Percentiles rank a stretch among this genome's conserved stretches.
Evolutionary conservation across 148 eudicot species (phyloP).

Genomic region (Rhododendron kiyosumense): DNA sequence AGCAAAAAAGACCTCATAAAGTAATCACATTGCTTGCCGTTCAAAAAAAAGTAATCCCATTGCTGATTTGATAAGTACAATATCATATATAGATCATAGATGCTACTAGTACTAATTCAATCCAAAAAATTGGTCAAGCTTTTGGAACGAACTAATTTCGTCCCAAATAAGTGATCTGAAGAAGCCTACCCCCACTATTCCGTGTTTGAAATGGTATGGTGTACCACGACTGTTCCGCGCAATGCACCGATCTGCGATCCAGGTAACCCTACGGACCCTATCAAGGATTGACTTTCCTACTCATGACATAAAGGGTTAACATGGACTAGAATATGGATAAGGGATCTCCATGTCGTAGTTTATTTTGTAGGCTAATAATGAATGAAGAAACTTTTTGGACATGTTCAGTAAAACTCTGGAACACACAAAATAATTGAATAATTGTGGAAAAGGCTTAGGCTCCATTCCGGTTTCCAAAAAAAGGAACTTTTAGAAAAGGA

Average conservation of each 20-base stretch:
- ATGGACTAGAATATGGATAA: neutral
- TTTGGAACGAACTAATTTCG: neutral
- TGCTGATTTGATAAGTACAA: neutral
- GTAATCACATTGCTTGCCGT: neutral
- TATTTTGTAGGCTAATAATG: neutral
- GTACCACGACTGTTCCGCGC: neutral
- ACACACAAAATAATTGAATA: neutral
- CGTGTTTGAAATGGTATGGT: neutral
- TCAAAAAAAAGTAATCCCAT: no score
- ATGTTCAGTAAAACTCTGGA: neutral
- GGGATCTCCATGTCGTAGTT: neutral
- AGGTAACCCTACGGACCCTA: neutral
- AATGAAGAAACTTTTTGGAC: neutral
- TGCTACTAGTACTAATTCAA: neutral
- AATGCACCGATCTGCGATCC: neutral
- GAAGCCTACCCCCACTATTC: neutral
- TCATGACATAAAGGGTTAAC: neutral
- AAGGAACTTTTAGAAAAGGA: no score
- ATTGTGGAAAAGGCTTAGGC: neutral
- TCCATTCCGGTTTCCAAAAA: no score
- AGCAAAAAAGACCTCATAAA: neutral
- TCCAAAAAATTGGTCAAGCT: neutral
- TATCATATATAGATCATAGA: neutral
- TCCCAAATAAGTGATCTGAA: neutral
- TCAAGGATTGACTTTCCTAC: neutral